Percentiles rank a stretch among this genome's conserved stretches.
Evolutionary conservation across 1,284 basidiomycete species (phyloP).

Genomic region (Trichosporon coremiiforme): DNA sequence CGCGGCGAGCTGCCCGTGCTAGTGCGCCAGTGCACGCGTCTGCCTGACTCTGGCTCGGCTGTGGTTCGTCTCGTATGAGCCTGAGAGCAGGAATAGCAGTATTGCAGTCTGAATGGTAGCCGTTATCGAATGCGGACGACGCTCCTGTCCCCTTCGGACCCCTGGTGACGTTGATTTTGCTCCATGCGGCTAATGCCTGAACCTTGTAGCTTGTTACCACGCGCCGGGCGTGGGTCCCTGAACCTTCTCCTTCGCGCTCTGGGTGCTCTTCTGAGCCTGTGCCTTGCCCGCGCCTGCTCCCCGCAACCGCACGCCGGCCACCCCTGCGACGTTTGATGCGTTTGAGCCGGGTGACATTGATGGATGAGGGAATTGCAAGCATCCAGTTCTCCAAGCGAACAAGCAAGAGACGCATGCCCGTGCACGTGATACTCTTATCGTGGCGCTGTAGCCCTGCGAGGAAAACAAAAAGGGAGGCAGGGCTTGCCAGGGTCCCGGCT

Average conservation of each 20-base stretch:
- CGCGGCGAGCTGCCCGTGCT: background rate
- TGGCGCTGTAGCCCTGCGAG: background rate
- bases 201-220: background rate
- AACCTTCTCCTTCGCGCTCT: background rate
- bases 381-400: background rate
- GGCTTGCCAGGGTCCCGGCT: background rate
- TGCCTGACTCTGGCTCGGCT: background rate
- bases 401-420: background rate
- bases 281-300: background rate
- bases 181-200: slow-evolving; percentile 19
- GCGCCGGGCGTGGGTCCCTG: background rate
- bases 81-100: background rate
- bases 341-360: background rate
- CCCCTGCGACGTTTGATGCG: background rate
- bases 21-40: background rate
- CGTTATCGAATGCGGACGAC: background rate
- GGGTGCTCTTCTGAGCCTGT: background rate
- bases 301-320: background rate
- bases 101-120: slow-evolving; percentile 7
- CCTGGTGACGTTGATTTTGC: slow-evolving; percentile 17
- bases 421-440: slow-evolving; percentile 6
- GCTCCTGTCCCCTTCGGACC: background rate
- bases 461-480: background rate
- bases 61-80: background rate
- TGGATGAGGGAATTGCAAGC: no score